These are phyloP conservation scores for Suhomyces ambrosiae DNA, from an alignment of 1,139 yeast species.

Conservation along the genomic window DNA sequence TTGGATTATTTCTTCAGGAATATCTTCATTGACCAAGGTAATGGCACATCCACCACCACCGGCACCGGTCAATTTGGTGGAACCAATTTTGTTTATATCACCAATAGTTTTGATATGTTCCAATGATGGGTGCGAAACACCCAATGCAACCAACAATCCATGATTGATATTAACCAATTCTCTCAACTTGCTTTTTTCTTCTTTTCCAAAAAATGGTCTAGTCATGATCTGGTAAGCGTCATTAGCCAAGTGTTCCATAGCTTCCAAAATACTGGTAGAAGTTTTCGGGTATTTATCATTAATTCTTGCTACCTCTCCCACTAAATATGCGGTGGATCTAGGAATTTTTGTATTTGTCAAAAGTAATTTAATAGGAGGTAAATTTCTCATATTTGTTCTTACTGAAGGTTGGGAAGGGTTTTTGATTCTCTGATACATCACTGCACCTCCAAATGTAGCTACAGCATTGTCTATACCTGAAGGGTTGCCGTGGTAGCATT, in stretches of 20 bases:
- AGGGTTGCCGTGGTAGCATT: constrained; percentile 95
- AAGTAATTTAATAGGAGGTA: constrained; percentile 74
- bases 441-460: constrained; percentile 96
- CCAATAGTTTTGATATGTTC: constrained; percentile 70
- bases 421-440: constrained; percentile 72
- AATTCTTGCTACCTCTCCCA: constrained; percentile 69
- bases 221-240: constrained; percentile 69
- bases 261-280: constrained; percentile 60
- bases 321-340: constrained; percentile 82
- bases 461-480: constrained; percentile 97
- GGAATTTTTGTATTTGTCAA: constrained; percentile 87
- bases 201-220: constrained; percentile 50
- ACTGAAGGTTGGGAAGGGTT: constrained; percentile 56
- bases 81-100: constrained; percentile 67
- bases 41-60: constrained; percentile 99
- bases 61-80: constrained; percentile 95
- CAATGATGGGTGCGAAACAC: constrained; percentile 89
- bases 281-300: constrained; percentile 56
- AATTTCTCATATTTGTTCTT: constrained; percentile 65
- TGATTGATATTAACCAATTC: constrained; percentile 84
- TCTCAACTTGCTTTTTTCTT: constrained; percentile 50
- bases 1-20: constrained; percentile 30
- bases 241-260: constrained; percentile 67
- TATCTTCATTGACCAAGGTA: constrained; percentile 66
- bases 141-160: constrained; percentile 80